phyloP scores from a whole-genome alignment of 306 rosid genomes.

The Vachellia collinsii region DNA sequence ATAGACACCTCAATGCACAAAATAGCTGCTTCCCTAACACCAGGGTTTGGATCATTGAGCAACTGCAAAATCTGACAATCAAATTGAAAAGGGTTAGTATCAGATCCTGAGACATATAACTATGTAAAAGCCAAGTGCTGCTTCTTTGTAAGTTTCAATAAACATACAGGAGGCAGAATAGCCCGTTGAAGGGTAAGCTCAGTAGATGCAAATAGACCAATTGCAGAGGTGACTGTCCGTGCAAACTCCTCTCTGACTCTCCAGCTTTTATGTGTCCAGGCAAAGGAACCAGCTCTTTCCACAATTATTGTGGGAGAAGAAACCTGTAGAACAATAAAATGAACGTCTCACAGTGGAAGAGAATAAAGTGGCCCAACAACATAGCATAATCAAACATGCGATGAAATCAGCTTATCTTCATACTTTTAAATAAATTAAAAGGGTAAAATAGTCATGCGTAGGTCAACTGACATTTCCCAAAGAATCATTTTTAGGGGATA shows the following conservation, averaged over 20 bases:
- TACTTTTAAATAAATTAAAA: not conserved
- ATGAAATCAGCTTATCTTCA: not conserved
- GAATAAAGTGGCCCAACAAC: conserved; percentile 22
- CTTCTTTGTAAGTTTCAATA: conserved; percentile 24
- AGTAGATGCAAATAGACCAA: conserved; percentile 83
- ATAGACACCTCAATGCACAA: conserved; percentile 84
- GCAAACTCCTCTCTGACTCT: conserved; percentile 97
- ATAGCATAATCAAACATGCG: conserved; percentile 12
- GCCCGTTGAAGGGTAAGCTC: conserved; percentile 97
- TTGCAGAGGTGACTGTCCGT: conserved; percentile 92
- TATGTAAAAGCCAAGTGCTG: not conserved
- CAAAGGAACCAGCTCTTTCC: conserved; percentile 95
- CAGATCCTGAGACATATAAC: conserved; percentile 19
- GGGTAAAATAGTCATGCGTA: not conserved
- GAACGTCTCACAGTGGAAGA: conserved; percentile 8
- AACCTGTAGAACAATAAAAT: conserved; percentile 54
- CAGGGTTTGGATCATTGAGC: conserved; percentile 90
- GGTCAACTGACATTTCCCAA: not conserved
- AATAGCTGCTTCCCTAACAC: conserved; percentile 95
- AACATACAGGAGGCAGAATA: conserved; percentile 85
- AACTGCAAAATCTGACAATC: conserved; percentile 80
- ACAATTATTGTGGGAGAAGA: conserved; percentile 98
- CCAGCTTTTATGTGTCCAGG: conserved; percentile 99
- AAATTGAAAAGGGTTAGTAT: conserved; percentile 35
- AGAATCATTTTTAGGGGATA: not conserved